These are phyloP conservation scores for Blastobotrys capitulatus DNA, from an alignment of 1,139 yeast genomes.

Conservation along the genomic window DNA sequence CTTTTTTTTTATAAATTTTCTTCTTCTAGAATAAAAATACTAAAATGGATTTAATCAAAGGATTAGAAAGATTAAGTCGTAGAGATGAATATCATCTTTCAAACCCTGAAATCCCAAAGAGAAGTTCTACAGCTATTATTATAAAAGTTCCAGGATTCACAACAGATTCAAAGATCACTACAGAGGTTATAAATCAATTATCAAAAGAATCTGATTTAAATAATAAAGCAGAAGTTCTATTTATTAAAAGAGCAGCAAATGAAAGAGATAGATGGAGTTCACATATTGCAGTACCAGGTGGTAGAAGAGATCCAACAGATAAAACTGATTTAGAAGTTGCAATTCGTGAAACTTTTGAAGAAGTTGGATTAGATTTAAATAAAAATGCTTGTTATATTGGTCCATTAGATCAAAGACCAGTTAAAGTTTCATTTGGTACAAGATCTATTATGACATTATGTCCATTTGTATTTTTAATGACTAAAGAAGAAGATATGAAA, in stretches of 20 bases:
- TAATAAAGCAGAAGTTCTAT: conserved; percentile 28
- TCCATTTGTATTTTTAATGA: conserved; percentile 33
- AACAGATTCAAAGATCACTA: not conserved
- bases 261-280: conserved; percentile 39
- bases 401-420: conserved; percentile 33
- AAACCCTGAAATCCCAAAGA: conserved; percentile 16
- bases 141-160: conserved; percentile 19
- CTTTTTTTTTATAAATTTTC: no score
- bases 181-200: conserved; percentile 7
- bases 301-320: conserved; percentile 35
- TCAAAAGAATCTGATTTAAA: not conserved
- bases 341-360: conserved; percentile 36
- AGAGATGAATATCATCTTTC: conserved; percentile 18
- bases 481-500: conserved; percentile 21
- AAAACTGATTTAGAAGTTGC: conserved; percentile 33
- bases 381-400: conserved; percentile 29
- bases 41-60: conserved; percentile 14
- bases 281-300: conserved; percentile 40
- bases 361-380: conserved; percentile 36
- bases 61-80: conserved; percentile 14
- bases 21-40: no score
- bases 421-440: conserved; percentile 35
- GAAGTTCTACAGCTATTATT: conserved; percentile 25
- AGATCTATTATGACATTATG: conserved; percentile 33
- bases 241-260: conserved; percentile 35